Evolutionary conservation across 2,329 filamentous ascomycete species (phyloP), one percentile per base, ranked within the genome.

Genomic region (Exophiala spinifera): DNA sequence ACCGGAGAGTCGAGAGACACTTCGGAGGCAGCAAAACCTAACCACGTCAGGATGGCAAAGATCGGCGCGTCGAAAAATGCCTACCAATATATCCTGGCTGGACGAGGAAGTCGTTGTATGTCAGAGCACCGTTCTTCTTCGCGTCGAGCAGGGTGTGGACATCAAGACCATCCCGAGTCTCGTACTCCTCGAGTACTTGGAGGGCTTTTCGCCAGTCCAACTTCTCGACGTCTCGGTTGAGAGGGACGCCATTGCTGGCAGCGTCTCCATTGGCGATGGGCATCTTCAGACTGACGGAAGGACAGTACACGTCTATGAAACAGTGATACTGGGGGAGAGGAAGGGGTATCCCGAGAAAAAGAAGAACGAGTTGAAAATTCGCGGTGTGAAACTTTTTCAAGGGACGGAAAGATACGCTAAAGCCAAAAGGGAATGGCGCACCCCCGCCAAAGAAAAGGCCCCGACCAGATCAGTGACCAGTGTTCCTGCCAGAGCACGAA

Each of bases 51-150:
- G 43, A 37, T 36, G 40, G 55, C 39, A 15, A 49, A 44, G 28
- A 42, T 17, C 11, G 36, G 17, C 23, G 31, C 17, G 23, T 49
- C n/a, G 10, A n/a, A 20, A 31, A 17, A 15, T 45, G 60, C 73
- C 66, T 78, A 84, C 81, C 94, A 77, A 99, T 96, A 78, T 96
- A 96, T 71, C 95, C 95, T 55, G 94, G 94, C 59, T 99, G 82
- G 67, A 99, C 78, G 61, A 99, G 85, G 79, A 99, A 99, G 76
- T 99, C 94, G 75, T 99, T 99, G 82, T 96, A 99, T 56, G 92
- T 97, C 69, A 99, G 81, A 67, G 94, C 94, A 60, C 94, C 94
- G 69, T 91, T 89, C 74, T 86, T 87, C 77, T 88, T 87, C 63
- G 92, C 91, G 78, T 99, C 88, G 72, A 97, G 84, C 66, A 99